Conservation (phyloP, 2,329 filamentous ascomycete genomes). For the Fusarium clavum region DNA sequence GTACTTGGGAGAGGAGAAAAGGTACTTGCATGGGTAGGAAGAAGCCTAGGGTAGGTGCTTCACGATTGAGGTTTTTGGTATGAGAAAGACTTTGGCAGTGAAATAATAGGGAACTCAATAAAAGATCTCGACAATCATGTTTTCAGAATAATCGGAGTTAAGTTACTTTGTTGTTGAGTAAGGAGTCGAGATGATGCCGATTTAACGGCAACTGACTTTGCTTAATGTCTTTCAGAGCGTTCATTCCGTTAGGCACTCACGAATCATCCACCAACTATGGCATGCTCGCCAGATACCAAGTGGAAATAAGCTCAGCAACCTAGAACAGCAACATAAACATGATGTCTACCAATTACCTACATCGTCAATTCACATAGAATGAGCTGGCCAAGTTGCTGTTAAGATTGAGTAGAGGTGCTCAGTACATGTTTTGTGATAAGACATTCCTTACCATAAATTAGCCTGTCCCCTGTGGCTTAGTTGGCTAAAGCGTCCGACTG, state of each 20-base stretch:
- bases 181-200: accelerated
- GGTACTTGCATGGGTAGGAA: not conserved
- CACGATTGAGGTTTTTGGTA: not conserved
- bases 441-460: accelerated
- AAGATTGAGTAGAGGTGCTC: accelerated
- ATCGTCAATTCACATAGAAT: not conserved
- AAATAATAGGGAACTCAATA: not conserved
- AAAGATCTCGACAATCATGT: not conserved
- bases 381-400: not conserved
- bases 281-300: not conserved
- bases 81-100: not conserved
- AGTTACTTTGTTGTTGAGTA: not conserved
- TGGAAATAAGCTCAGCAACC: not conserved
- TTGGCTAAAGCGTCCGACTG: slow-evolving; percentile 44
- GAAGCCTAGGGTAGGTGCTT: slow-evolving; percentile 3
- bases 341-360: not conserved
- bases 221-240: too few relatives aligned
- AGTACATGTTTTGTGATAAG: accelerated
- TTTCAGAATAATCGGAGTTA: not conserved
- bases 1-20: not conserved
- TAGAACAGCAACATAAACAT: not conserved
- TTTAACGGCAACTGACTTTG: not conserved
- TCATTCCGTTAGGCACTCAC: accelerated
- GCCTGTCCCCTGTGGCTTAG: slow-evolving; percentile 18
- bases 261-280: not conserved